phyloP scores from a whole-genome alignment of 192 early-diverging fungal species.

The Mortierella claussenii region DNA sequence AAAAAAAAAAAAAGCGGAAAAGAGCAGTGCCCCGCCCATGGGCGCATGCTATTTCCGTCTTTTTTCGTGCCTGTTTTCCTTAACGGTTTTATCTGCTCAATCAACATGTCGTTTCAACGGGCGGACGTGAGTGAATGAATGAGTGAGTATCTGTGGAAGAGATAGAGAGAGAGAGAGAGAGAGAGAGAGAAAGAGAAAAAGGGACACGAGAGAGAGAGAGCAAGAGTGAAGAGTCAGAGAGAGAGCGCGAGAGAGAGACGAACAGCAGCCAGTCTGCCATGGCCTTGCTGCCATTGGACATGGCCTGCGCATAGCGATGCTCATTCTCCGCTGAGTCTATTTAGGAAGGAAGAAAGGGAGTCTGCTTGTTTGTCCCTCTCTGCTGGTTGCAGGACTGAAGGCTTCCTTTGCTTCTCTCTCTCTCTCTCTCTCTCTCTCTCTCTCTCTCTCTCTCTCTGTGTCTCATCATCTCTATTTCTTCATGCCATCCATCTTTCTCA shows the following conservation, averaged over 20 bases:
- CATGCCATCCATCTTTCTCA: neutral
- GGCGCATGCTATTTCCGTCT: too few relatives aligned
- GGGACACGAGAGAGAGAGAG: neutral
- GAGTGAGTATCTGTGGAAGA: neutral
- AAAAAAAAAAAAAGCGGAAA: too few relatives aligned
- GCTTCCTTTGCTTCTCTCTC: neutral
- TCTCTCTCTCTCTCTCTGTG: neutral
- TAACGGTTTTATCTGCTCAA: too few relatives aligned
- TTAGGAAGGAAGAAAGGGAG: neutral
- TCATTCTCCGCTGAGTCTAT: neutral
- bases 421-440: neutral
- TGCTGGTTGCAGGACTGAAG: neutral
- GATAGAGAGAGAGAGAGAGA: conserved; percentile 6
- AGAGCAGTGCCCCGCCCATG: too few relatives aligned
- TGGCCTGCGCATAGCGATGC: neutral
- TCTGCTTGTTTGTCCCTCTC: neutral
- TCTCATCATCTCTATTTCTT: neutral
- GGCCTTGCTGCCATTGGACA: neutral
- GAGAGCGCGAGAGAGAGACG: neutral
- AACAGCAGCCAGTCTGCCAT: too few relatives aligned
- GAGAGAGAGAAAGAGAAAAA: neutral
- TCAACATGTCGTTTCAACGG: too few relatives aligned
- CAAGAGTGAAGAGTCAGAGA: neutral
- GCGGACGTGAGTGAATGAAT: too few relatives aligned
- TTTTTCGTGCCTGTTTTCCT: too few relatives aligned